phyloP scores from a whole-genome alignment of 768 basidiomycete genomes.

The Ephemerocybe angulata region DNA sequence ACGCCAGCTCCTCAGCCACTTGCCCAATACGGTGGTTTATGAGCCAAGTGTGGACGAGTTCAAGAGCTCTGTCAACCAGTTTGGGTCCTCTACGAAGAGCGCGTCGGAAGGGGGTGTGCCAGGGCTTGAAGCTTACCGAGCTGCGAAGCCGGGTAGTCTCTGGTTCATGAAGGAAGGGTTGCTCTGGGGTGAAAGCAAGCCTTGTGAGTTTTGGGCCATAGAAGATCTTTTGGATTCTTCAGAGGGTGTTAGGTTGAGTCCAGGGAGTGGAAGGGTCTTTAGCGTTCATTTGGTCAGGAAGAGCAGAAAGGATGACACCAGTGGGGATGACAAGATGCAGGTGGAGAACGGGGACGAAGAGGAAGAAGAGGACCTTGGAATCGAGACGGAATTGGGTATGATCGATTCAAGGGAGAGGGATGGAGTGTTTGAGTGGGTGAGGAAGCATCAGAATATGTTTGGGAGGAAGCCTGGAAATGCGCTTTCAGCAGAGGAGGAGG shows the following conservation, averaged over 20 bases:
- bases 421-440: conserved; percentile 64
- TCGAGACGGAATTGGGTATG: conserved; percentile 69
- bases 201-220: conserved; percentile 73
- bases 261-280: conserved; percentile 65
- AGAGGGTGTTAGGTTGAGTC: conserved; percentile 52
- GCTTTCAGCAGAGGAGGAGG: conserved; percentile 2
- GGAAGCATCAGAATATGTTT: conserved; percentile 52
- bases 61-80: conserved; percentile 46
- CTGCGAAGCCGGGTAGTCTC: conserved; percentile 66
- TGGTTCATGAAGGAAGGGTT: conserved; percentile 71
- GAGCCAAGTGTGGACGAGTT: conserved; percentile 52
- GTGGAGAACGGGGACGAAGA: conserved; percentile 22
- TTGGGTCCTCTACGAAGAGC: conserved; percentile 23
- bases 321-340: background rate
- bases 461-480: conserved; percentile 35
- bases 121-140: conserved; percentile 65
- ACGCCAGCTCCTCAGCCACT: conserved; percentile 47
- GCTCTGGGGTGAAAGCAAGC: conserved; percentile 72
- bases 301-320: conserved; percentile 26
- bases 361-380: conserved; percentile 40
- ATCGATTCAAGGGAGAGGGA: conserved; percentile 69
- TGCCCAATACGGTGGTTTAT: conserved; percentile 27
- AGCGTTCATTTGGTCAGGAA: conserved; percentile 52
- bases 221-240: conserved; percentile 48
- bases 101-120: conserved; percentile 46